These are phyloP conservation scores for Pogostemon cablin DNA, from an alignment of 257 asterid species.

Conservation along the genomic window DNA sequence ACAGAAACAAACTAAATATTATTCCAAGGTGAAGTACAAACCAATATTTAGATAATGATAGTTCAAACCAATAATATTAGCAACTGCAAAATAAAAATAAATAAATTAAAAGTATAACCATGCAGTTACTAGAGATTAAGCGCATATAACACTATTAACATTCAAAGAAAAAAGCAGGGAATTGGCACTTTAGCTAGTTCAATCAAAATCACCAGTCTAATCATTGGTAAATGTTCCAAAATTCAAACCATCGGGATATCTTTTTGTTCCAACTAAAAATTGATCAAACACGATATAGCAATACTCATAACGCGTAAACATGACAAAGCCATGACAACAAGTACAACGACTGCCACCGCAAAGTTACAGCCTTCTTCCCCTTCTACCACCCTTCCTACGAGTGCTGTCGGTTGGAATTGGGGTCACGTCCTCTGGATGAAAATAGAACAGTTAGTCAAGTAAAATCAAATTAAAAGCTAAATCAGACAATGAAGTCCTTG, in stretches of 20 bases:
- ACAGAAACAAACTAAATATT: too few species aligned
- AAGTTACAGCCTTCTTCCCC: constrained; percentile 81
- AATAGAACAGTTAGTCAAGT: not conserved
- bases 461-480: not conserved
- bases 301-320: constrained; percentile 4
- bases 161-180: not conserved
- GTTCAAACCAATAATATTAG: too few species aligned
- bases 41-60: too few species aligned
- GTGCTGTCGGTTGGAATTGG: constrained; percentile 94
- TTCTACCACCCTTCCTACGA: constrained; percentile 90
- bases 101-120: too few species aligned
- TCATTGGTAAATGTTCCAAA: constrained; percentile 15
- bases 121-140: too few species aligned
- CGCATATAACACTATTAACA: too few species aligned
- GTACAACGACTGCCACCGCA: not conserved
- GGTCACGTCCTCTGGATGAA: constrained; percentile 80
- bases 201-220: constrained; percentile 27
- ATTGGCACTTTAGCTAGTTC: constrained; percentile 18
- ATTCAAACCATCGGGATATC: constrained; percentile 7
- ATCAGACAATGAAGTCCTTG: too few species aligned
- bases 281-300: constrained; percentile 17
- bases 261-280: constrained; percentile 17
- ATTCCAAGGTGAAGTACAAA: too few species aligned
- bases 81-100: too few species aligned
- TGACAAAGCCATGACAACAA: constrained; percentile 12